These are phyloP conservation scores for Flagelloscypha sp. DNA, from an alignment of 768 basidiomycete species.

Conservation along the genomic window DNA sequence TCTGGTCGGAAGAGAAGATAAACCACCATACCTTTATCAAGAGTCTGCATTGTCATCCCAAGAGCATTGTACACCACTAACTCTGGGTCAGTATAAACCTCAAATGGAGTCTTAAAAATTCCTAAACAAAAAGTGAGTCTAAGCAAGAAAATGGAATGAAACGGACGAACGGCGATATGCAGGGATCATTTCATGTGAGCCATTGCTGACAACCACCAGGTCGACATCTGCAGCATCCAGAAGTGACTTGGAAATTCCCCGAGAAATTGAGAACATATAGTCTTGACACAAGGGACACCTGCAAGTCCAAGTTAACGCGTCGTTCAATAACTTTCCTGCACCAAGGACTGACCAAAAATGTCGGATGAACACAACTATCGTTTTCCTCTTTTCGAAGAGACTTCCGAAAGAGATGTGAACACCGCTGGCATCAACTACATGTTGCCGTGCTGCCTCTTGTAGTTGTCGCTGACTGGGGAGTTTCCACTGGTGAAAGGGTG, in stretches of 20 bases:
- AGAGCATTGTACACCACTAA: constrained; percentile 48
- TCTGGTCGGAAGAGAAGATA: too few species aligned
- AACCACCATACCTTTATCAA: constrained; percentile 14
- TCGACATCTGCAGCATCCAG: constrained; percentile 44
- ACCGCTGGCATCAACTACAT: constrained; percentile 49
- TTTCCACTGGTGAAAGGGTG: constrained; percentile 6
- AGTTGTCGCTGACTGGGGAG: constrained; percentile 11
- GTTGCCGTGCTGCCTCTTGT: constrained; percentile 31
- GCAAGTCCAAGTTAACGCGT: background rate
- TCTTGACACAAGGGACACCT: constrained; percentile 57
- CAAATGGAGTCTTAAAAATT: constrained; percentile 54
- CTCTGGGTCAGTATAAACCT: constrained; percentile 58
- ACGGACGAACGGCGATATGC: constrained; percentile 34
- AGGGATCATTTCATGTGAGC: constrained; percentile 54
- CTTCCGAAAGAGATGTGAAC: constrained; percentile 45
- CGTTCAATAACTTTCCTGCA: too few species aligned
- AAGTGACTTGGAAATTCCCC: constrained; percentile 37
- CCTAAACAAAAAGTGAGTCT: constrained; percentile 22
- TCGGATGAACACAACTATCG: constrained; percentile 60
- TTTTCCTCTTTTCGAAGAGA: constrained; percentile 39
- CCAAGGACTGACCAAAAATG: constrained; percentile 44
- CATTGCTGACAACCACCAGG: constrained; percentile 57
- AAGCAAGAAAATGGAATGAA: background rate
- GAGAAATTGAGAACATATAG: constrained; percentile 55
- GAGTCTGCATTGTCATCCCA: constrained; percentile 37